Percentiles rank a stretch among this genome's conserved stretches.
Conservation (phyloP, 305 asterid species). For the Nicotiana rustica region DNA sequence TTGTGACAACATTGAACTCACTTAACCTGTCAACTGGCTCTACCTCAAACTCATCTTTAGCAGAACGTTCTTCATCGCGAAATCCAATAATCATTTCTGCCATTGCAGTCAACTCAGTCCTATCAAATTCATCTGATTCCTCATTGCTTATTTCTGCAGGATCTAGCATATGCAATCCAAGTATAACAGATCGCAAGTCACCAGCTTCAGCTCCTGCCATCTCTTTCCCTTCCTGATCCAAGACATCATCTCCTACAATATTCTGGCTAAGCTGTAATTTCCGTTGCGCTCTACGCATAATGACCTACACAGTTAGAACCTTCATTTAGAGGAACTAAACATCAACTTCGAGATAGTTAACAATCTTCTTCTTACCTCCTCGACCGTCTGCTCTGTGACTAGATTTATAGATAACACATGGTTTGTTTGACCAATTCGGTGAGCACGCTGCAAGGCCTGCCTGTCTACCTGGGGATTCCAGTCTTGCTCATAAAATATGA, state of each 20-base stretch:
- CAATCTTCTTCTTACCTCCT: slow-evolving; percentile 68
- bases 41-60: slow-evolving; percentile 65
- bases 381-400: slow-evolving; percentile 78
- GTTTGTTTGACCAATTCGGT: slow-evolving; percentile 90
- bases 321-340: slow-evolving; percentile 30
- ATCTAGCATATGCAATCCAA: slow-evolving; percentile 84
- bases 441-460: slow-evolving; percentile 98
- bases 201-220: slow-evolving; percentile 67
- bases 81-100: slow-evolving; percentile 69
- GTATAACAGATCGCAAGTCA: slow-evolving; percentile 77
- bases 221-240: slow-evolving; percentile 61
- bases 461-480: slow-evolving; percentile 99
- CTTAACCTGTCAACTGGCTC: slow-evolving; percentile 52
- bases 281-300: slow-evolving; percentile 87
- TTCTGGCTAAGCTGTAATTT: slow-evolving; percentile 86
- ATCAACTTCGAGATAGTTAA: slow-evolving; percentile 32
- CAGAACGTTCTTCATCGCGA: slow-evolving; percentile 56
- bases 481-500: slow-evolving; percentile 95
- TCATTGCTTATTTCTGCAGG: slow-evolving; percentile 58
- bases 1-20: slow-evolving; percentile 51
- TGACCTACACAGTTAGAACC: slow-evolving; percentile 60
- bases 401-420: slow-evolving; percentile 87
- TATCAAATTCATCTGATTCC: slow-evolving; percentile 58
- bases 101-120: slow-evolving; percentile 56
- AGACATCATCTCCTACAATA: slow-evolving; percentile 75